A percentile compares a stretch with the other conserved stretches of the same genome.
These are phyloP conservation scores for Pichia sporocuriosa DNA, from an alignment of 805 yeast species.

Conservation along the genomic window DNA sequence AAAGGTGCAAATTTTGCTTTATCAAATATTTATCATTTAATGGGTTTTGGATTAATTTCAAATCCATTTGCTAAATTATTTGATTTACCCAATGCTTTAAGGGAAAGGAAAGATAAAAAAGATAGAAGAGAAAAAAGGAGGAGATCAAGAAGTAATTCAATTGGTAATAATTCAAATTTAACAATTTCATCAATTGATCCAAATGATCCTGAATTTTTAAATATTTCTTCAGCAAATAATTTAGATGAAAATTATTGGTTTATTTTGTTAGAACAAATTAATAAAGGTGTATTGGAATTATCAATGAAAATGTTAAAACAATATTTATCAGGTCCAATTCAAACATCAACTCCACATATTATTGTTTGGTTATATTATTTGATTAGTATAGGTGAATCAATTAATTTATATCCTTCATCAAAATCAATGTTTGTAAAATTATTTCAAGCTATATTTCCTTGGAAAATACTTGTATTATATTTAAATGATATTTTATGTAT, in stretches of 20 bases:
- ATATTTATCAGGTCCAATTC: slow-evolving; percentile 64
- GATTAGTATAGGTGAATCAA: slow-evolving; percentile 53
- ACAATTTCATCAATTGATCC: slow-evolving; percentile 3
- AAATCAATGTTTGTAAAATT: slow-evolving; percentile 43
- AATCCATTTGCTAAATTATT: slow-evolving; percentile 75
- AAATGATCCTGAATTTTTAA: slow-evolving; percentile 20
- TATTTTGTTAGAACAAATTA: slow-evolving; percentile 45
- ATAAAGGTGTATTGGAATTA: slow-evolving; percentile 59
- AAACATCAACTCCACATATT: slow-evolving; percentile 64
- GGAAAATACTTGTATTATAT: slow-evolving; percentile 59
- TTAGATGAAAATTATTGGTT: slow-evolving; percentile 45
- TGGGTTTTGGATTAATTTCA: slow-evolving; percentile 70
- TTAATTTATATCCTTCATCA: slow-evolving; percentile 38
- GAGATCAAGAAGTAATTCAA: slow-evolving; percentile 27
- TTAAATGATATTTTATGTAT: slow-evolving; percentile 49
- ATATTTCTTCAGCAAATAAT: slow-evolving; percentile 24
- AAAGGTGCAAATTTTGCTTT: slow-evolving; percentile 71
- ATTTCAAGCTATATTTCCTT: slow-evolving; percentile 54
- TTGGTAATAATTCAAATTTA: neutral
- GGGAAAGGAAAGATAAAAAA: slow-evolving; percentile 64
- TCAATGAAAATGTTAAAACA: slow-evolving; percentile 62
- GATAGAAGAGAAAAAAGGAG: slow-evolving; percentile 58
- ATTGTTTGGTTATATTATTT: slow-evolving; percentile 74
- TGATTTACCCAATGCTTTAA: slow-evolving; percentile 63
- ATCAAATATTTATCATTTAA: slow-evolving; percentile 65